A percentile compares a stretch with the other conserved stretches of the same genome.
phyloP scores from a whole-genome alignment of 1,284 basidiomycete genomes.

The Ceratorhiza oryzae-sativae region DNA sequence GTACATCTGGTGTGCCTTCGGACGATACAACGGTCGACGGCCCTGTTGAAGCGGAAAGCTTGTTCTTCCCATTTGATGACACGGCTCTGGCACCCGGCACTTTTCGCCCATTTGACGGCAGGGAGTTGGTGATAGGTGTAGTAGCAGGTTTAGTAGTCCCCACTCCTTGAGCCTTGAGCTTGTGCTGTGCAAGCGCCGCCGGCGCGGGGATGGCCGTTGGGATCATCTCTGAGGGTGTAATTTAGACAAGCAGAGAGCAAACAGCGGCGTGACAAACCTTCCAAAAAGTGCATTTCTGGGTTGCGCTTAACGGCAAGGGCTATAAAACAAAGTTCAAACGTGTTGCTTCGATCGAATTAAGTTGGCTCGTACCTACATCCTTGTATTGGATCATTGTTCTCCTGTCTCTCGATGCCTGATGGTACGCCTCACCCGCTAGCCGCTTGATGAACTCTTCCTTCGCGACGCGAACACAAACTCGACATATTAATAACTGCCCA shows the following conservation, averaged over 20 bases:
- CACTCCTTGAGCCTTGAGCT: slow-evolving; percentile 17
- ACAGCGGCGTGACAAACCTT: slow-evolving; percentile 53
- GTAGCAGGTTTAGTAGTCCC: background rate
- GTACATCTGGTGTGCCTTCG: slow-evolving; percentile 25
- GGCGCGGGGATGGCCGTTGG: slow-evolving; percentile 42
- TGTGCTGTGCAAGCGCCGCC: slow-evolving; percentile 39
- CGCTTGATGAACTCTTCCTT: slow-evolving; percentile 75
- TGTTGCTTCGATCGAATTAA: background rate
- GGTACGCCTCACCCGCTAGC: slow-evolving; percentile 65
- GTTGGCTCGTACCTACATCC: slow-evolving; percentile 65
- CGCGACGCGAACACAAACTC: background rate
- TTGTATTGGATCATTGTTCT: slow-evolving; percentile 70
- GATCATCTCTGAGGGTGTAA: slow-evolving; percentile 38
- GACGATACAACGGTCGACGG: slow-evolving; percentile 5
- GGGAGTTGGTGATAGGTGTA: background rate
- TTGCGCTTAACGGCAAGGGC: slow-evolving; percentile 67
- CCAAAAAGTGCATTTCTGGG: slow-evolving; percentile 77
- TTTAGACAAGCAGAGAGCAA: background rate
- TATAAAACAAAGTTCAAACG: slow-evolving; percentile 47
- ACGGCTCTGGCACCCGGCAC: background rate
- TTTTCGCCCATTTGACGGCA: slow-evolving; percentile 21
- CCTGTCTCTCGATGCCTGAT: slow-evolving; percentile 66
- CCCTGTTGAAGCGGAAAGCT: background rate
- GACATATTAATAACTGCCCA: background rate
- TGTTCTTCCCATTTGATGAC: slow-evolving; percentile 20